phyloP scores from a whole-genome alignment of 1,284 basidiomycete genomes.

The Polyporus tsugae region DNA sequence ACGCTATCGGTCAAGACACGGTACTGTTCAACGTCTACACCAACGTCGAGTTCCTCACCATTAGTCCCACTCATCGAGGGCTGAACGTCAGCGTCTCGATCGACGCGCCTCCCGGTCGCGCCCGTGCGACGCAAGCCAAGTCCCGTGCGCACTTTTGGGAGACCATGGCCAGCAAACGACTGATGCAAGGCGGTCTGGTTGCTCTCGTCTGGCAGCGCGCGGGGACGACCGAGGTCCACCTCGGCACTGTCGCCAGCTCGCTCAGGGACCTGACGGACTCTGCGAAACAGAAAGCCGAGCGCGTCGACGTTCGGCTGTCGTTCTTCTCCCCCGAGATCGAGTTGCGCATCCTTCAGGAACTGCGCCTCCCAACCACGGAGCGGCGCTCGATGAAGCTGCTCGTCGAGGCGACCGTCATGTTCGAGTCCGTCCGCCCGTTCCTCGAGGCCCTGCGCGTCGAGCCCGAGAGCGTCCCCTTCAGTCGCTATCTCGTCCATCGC shows the following conservation, averaged over 20 bases:
- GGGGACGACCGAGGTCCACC: constrained; percentile 31
- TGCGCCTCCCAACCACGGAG: constrained; percentile 40
- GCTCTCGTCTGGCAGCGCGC: constrained; percentile 45
- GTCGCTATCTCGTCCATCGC: constrained; percentile 46
- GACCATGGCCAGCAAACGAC: constrained; percentile 46
- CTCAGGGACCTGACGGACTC: constrained; percentile 39
- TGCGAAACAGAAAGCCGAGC: constrained; percentile 28
- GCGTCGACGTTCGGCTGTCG: constrained; percentile 36
- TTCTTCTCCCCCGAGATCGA: constrained; percentile 45
- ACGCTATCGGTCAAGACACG: constrained; percentile 32
- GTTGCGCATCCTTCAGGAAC: constrained; percentile 37
- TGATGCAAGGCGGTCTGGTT: constrained; percentile 40
- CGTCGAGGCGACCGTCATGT: constrained; percentile 43
- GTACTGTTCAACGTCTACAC: constrained; percentile 45
- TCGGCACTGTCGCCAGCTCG: constrained; percentile 38
- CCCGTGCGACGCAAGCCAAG: constrained; percentile 31
- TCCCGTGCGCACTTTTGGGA: constrained; percentile 40
- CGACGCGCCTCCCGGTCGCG: constrained; percentile 40
- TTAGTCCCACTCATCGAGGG: constrained; percentile 36
- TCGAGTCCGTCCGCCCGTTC: constrained; percentile 43
- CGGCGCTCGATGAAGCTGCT: constrained; percentile 34
- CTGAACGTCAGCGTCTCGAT: constrained; percentile 36
- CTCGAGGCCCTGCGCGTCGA: constrained; percentile 42
- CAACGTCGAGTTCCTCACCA: constrained; percentile 36
- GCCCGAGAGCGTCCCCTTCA: constrained; percentile 41